Evolutionary conservation across 73 alveolate species (phyloP).

Genomic region (Urostyla sp.): DNA sequence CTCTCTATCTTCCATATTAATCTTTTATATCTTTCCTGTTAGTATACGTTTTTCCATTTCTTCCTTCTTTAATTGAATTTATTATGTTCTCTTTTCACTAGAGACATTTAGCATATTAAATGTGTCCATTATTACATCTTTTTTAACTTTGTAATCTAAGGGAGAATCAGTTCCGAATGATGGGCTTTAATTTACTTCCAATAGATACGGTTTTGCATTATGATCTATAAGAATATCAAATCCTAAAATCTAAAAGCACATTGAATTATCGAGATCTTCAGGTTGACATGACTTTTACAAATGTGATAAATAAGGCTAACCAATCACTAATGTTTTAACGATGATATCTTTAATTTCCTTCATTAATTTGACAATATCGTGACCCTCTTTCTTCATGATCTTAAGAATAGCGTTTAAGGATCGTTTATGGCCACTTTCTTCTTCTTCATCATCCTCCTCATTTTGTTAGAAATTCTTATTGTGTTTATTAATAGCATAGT

Average conservation of each 20-base stretch:
- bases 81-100: background rate
- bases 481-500: conserved; percentile 56
- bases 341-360: conserved; percentile 50
- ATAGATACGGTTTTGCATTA: conserved; percentile 52
- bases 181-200: conserved; percentile 70
- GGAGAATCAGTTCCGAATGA: conserved; percentile 64
- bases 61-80: background rate
- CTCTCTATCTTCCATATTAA: conserved; percentile 30
- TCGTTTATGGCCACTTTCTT: conserved; percentile 49
- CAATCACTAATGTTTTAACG: conserved; percentile 57
- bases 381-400: conserved; percentile 32
- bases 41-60: conserved; percentile 35
- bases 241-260: conserved; percentile 72
- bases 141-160: conserved; percentile 56
- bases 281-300: conserved; percentile 66
- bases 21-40: conserved; percentile 37
- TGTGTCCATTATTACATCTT: conserved; percentile 54
- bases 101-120: conserved; percentile 36
- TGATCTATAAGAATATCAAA: conserved; percentile 63
- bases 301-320: conserved; percentile 68
- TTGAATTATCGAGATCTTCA: conserved; percentile 52
- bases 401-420: conserved; percentile 7
- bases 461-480: conserved; percentile 20
- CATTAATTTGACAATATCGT: background rate
- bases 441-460: conserved; percentile 37